Base-by-base conservation (phyloP, 2,329 filamentous ascomycete species). In the Fusarium redolens region DNA sequence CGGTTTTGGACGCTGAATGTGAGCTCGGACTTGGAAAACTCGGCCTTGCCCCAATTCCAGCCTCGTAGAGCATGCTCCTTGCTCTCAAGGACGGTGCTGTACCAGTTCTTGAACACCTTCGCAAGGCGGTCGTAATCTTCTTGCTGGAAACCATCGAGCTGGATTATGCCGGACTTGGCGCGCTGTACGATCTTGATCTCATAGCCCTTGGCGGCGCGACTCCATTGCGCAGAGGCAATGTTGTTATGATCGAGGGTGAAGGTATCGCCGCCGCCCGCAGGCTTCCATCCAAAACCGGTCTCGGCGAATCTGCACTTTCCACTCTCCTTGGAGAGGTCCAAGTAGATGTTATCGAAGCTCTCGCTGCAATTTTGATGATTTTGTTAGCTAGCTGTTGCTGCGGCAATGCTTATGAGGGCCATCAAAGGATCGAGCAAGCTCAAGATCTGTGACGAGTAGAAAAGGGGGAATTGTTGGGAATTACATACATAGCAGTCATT, bases 11-110 rank as follows among this genome's bases (percentile, higher is more conserved):
- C 96, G 82, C 95, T 98, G 87, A 99, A 99, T 35, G 93, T 90
- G 62, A 99, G 90, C 85, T 99, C 96, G 61, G 95, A 92, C 84
- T 98, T 97, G 69, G 93, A 92, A 81, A 99, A 97, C 79, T 99
- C 96, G 73, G 94, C 94, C 84, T 98, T 99, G 78, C 96, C 96
- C 97, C 96, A 99, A 82, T 99, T 99, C 96, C 96, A 99, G 63
- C 96, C 96, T 76, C 96, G 91, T 66, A 99, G 86, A 30, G 96
- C 95, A 82, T 98, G 96, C 83, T 99, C 96, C 82, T 94, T 94
- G 82, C 90, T 93, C 81, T 98, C 95, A 66, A 99, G 89, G 78
- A 92, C 95, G 78, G 96, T 92, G 84, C 94, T 96, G 84, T 98
- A 99, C 94, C 96, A 98, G 79, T 96, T 93, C 86, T 98, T 98